phyloP scores from a whole-genome alignment of 495 filamentous ascomycete species.

The Penicillium riverlandense region DNA sequence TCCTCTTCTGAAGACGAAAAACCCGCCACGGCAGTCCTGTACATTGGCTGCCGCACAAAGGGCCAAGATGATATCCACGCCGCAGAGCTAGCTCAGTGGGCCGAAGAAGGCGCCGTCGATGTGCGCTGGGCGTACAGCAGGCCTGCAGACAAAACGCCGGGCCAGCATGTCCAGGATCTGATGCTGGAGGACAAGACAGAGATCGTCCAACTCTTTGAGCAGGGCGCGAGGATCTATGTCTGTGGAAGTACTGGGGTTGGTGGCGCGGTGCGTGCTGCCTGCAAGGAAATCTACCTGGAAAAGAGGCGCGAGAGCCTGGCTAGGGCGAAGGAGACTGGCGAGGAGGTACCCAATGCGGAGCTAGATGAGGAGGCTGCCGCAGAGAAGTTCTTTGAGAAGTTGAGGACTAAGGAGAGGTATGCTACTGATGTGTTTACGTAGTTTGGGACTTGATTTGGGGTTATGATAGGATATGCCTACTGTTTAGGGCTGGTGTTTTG shows the following conservation, averaged over 20 bases:
- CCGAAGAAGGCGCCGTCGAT: conserved; percentile 48
- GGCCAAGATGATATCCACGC: conserved; percentile 54
- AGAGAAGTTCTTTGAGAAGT: conserved; percentile 47
- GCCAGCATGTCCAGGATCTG: conserved; percentile 56
- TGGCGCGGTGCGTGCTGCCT: conserved; percentile 47
- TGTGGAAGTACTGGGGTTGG: conserved; percentile 59
- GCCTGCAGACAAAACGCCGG: conserved; percentile 19
- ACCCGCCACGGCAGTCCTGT: conserved; percentile 54
- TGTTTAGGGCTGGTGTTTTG: not conserved
- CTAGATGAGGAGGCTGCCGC: conserved; percentile 31
- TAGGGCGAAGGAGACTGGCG: conserved; percentile 20
- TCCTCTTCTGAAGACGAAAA: conserved; percentile 10
- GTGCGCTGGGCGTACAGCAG: conserved; percentile 50
- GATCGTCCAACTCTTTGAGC: conserved; percentile 44
- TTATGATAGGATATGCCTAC: not conserved
- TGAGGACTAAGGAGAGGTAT: conserved; percentile 54
- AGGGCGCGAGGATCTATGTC: conserved; percentile 58
- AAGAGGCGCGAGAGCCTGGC: conserved; percentile 35
- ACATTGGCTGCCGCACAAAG: conserved; percentile 54
- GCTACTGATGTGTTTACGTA: conserved; percentile 59
- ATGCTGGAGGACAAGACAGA: conserved; percentile 47
- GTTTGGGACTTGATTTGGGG: not conserved
- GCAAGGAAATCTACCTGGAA: conserved; percentile 41
- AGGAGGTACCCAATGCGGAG: conserved; percentile 30
- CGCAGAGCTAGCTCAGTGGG: conserved; percentile 53